Conservation (phyloP, 1,284 basidiomycete genomes). For the Coriolopsis trogii region DNA sequence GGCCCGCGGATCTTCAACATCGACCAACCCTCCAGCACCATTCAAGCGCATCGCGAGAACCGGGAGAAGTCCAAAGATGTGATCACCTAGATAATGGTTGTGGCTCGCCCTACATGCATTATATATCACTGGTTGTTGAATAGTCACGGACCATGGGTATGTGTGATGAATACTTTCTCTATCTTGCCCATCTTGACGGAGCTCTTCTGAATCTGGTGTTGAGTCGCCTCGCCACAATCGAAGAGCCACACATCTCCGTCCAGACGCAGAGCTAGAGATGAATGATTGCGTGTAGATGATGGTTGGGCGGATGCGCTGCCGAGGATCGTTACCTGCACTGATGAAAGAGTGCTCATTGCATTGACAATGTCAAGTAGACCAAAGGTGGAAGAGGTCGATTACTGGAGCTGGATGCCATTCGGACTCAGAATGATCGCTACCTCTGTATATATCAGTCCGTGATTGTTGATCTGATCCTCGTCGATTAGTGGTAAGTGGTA, state of each 20-base stretch:
- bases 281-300: constrained; percentile 75
- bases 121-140: background rate
- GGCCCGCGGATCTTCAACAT: constrained; percentile 62
- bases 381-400: background rate
- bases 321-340: constrained; percentile 68
- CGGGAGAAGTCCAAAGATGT: constrained; percentile 82
- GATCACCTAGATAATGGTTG: constrained; percentile 75
- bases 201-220: constrained; percentile 78
- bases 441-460: no score
- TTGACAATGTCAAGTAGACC: background rate
- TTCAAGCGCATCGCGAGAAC: constrained; percentile 70
- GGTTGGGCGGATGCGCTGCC: constrained; percentile 81
- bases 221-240: constrained; percentile 91
- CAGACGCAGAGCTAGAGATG: constrained; percentile 65
- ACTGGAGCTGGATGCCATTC: no score
- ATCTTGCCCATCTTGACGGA: constrained; percentile 78
- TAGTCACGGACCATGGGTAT: constrained; percentile 75
- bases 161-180: constrained; percentile 89
- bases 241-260: constrained; percentile 80
- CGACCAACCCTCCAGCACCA: constrained; percentile 67
- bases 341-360: constrained; percentile 32
- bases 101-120: no score
- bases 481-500: no score
- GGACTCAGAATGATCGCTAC: no score
- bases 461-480: no score